Evolutionary conservation across 176 grass and related monocot genomes (phyloP).

Genomic region (sorghum (Sorghum bicolor)): Sorghum_bicolor_NCBIv3 NC_012876.2:59739501-59740000

Average conservation of each 20-base stretch:
- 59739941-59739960: not conserved
- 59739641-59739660: not conserved
- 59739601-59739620: not conserved
- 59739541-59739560: not conserved
- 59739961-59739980: not conserved
- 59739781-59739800: not conserved
- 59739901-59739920: not conserved
- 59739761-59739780: not conserved
- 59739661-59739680: not conserved
- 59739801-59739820: not conserved
- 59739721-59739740: not conserved
- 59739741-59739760: not conserved
- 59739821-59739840: not conserved
- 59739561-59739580: not conserved
- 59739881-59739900: not conserved
- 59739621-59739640: not conserved
- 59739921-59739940: not conserved
- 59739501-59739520: no score
- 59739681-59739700: not conserved
- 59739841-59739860: not conserved
- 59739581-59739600: not conserved
- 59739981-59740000: not conserved
- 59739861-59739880: not conserved
- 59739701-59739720: no score
- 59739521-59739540: not conserved